A percentile compares a stretch with the other conserved stretches of the same genome.
phyloP scores from a whole-genome alignment of 768 basidiomycete genomes.

The Mycena crocata region DNA sequence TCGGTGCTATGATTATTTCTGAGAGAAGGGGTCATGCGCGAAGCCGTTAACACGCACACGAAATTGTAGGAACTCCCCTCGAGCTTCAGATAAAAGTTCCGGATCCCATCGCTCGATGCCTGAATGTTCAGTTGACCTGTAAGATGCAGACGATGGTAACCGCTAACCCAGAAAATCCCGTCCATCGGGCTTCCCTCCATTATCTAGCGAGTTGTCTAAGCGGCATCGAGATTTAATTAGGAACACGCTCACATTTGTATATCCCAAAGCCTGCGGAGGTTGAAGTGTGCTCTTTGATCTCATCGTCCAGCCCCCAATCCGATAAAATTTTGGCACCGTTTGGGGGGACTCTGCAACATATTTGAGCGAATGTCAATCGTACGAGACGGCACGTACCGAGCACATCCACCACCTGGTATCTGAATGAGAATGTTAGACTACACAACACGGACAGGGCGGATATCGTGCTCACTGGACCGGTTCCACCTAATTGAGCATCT shows the following conservation, averaged over 20 bases:
- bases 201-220: conserved; percentile 1
- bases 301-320: conserved; percentile 21
- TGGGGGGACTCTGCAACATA: conserved; percentile 14
- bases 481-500: conserved; percentile 17
- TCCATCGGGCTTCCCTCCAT: neutral
- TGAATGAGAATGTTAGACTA: neutral
- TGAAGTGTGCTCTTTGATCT: neutral
- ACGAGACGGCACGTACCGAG: neutral
- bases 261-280: neutral
- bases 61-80: conserved; percentile 11
- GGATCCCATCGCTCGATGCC: conserved; percentile 1
- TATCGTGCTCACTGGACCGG: conserved; percentile 1
- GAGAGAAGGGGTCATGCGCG: neutral
- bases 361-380: neutral
- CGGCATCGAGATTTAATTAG: no score
- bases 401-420: conserved; percentile 7
- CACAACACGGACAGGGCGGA: neutral
- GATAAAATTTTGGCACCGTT: conserved; percentile 25
- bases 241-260: conserved; percentile 8
- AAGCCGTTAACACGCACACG: neutral
- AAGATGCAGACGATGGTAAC: neutral
- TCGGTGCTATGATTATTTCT: conserved; percentile 10
- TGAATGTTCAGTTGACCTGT: neutral
- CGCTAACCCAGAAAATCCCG: neutral
- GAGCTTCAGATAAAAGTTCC: conserved; percentile 19